These are phyloP conservation scores for Conticribra weissflogii DNA, from an alignment of 108 stramenopile species.

Conservation along the genomic window DNA sequence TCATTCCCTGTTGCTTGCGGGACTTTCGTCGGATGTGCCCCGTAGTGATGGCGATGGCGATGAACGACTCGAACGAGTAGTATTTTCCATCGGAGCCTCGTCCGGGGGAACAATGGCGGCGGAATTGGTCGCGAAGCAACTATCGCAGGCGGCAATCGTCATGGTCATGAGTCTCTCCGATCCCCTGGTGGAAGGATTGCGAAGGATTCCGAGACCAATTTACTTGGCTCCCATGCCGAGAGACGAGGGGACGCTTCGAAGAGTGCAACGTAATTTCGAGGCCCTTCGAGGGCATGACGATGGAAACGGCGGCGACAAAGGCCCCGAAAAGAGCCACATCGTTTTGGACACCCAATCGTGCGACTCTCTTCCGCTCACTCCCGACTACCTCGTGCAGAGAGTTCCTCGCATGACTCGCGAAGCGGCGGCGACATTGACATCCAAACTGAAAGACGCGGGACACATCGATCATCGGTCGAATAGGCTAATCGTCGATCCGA, in stretches of 20 bases:
- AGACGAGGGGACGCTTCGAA: slow-evolving; percentile 33
- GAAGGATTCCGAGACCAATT: slow-evolving; percentile 18
- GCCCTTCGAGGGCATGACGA: slow-evolving; percentile 7
- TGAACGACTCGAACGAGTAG: not conserved
- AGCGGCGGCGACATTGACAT: slow-evolving; percentile 18
- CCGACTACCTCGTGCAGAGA: slow-evolving; percentile 41
- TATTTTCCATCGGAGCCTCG: slow-evolving; percentile 54
- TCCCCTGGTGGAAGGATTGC: slow-evolving; percentile 14
- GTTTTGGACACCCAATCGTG: slow-evolving; percentile 43
- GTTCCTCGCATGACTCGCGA: slow-evolving; percentile 48
- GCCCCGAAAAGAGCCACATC: slow-evolving; percentile 9
- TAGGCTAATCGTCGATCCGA: slow-evolving; percentile 43
- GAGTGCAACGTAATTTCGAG: slow-evolving; percentile 29
- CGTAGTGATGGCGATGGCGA: too few relatives aligned
- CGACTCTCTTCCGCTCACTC: slow-evolving; percentile 48
- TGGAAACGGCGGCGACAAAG: slow-evolving; percentile 5
- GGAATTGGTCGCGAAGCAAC: slow-evolving; percentile 23
- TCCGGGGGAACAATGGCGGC: slow-evolving; percentile 55
- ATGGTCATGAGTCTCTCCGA: slow-evolving; percentile 53
- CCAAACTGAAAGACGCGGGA: slow-evolving; percentile 14
- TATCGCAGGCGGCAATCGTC: slow-evolving; percentile 41
- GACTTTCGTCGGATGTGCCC: too few relatives aligned
- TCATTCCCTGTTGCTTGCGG: slow-evolving; percentile 11
- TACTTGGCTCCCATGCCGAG: slow-evolving; percentile 60
- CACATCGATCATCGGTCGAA: slow-evolving; percentile 32